These are phyloP conservation scores for Phytophthora tentaculata DNA, from an alignment of 352 stramenopile species.

Conservation along the genomic window DNA sequence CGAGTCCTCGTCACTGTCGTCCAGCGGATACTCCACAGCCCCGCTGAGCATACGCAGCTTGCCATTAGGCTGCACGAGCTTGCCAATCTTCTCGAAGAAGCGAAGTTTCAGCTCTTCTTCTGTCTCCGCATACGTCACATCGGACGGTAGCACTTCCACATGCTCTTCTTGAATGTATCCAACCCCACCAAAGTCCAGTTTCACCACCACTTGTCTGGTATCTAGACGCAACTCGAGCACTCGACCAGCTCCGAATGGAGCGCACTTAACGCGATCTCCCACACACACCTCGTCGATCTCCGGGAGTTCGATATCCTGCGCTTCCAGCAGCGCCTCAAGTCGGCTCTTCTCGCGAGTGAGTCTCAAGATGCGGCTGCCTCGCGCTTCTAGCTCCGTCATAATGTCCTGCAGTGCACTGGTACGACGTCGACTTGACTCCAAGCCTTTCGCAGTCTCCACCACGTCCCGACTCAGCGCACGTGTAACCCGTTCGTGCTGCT, in stretches of 20 bases:
- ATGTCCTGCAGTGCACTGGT: conserved; percentile 82
- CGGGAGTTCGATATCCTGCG: conserved; percentile 48
- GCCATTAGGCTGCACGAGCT: conserved; percentile 60
- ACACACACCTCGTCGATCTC: conserved; percentile 72
- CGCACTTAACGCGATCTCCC: conserved; percentile 57
- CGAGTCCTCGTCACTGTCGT: conserved; percentile 47
- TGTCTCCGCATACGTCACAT: conserved; percentile 56
- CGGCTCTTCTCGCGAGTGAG: conserved; percentile 72
- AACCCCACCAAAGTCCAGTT: conserved; percentile 46
- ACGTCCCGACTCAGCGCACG: conserved; percentile 51
- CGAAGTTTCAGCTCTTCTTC: conserved; percentile 64
- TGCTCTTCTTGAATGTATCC: conserved; percentile 68
- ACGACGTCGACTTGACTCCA: conserved; percentile 73
- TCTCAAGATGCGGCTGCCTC: conserved; percentile 57
- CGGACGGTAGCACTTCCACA: conserved; percentile 58
- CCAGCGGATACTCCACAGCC: conserved; percentile 11
- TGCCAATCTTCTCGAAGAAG: conserved; percentile 77
- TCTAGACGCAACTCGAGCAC: conserved; percentile 51
- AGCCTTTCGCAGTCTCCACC: conserved; percentile 52
- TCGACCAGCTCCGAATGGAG: conserved; percentile 48
- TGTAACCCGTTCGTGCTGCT: conserved; percentile 71
- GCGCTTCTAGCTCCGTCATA: conserved; percentile 77
- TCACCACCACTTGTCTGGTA: conserved; percentile 50
- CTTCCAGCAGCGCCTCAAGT: conserved; percentile 56
- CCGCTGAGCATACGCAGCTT: conserved; percentile 45